phyloP scores from a whole-genome alignment of 2,329 filamentous ascomycete species.

The Didymella exigua region DNA sequence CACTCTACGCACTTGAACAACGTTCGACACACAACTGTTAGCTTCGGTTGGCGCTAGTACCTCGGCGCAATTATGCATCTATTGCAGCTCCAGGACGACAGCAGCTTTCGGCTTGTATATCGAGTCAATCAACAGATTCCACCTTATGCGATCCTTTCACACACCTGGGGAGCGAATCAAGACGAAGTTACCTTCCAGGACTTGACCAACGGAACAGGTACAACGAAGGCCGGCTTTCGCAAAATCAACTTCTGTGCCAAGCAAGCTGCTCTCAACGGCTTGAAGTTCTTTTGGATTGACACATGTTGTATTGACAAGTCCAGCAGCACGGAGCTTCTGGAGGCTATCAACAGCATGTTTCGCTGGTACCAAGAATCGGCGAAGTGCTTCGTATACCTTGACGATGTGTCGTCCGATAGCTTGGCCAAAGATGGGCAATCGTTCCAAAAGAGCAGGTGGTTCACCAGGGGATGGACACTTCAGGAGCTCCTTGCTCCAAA shows the following conservation, averaged over 20 bases:
- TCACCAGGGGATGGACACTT: background rate
- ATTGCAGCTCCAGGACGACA: background rate
- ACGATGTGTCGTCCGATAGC: background rate
- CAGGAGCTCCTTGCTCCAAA: background rate
- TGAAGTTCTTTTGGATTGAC: background rate
- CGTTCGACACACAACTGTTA: too few species aligned
- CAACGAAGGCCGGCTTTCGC: conserved; percentile 12
- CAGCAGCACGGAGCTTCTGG: background rate
- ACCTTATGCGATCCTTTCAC: background rate
- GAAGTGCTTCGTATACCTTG: background rate
- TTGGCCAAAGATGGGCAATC: background rate
- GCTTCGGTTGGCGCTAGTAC: background rate
- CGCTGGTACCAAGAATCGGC: background rate
- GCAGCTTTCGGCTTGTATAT: background rate
- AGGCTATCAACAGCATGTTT: background rate
- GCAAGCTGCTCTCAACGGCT: background rate
- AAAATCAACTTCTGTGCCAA: conserved; percentile 23
- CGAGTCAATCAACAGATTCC: background rate
- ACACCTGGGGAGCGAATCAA: background rate
- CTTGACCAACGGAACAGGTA: conserved; percentile 2
- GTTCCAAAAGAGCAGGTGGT: background rate
- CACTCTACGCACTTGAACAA: too few species aligned
- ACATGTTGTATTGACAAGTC: background rate
- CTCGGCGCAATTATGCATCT: background rate
- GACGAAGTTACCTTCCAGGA: conserved; percentile 23